Evolutionary conservation across 2,329 filamentous ascomycete genomes (phyloP).

Genomic region (Beauveria asiatica): DNA sequence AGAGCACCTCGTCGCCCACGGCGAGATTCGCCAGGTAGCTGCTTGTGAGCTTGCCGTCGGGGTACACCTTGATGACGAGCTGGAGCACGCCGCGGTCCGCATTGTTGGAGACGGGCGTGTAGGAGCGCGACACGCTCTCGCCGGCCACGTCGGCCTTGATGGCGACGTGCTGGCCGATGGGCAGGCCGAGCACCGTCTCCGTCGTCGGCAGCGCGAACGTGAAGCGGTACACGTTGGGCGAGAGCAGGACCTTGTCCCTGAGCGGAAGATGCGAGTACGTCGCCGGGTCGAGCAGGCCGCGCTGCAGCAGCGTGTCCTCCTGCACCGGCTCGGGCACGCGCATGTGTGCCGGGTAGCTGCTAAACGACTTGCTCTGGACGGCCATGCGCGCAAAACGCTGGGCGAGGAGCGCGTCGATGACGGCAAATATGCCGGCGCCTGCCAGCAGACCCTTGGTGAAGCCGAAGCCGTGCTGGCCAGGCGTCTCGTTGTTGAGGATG

Average conservation of each 20-base stretch:
- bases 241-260: slow-evolving; percentile 27
- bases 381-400: slow-evolving; percentile 24
- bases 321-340: slow-evolving; percentile 30
- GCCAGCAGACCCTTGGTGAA: slow-evolving; percentile 31
- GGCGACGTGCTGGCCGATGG: slow-evolving; percentile 48
- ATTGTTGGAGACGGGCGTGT: slow-evolving; percentile 46
- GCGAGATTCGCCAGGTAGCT: slow-evolving; percentile 38
- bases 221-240: slow-evolving; percentile 37
- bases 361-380: slow-evolving; percentile 24
- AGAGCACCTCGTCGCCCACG: slow-evolving; percentile 39
- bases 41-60: slow-evolving; percentile 40
- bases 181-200: slow-evolving; percentile 40
- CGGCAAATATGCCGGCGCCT: slow-evolving; percentile 25
- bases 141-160: slow-evolving; percentile 40
- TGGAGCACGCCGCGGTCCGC: slow-evolving; percentile 39
- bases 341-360: slow-evolving; percentile 29
- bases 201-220: slow-evolving; percentile 38
- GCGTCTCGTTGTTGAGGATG: slow-evolving; percentile 8
- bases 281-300: slow-evolving; percentile 42
- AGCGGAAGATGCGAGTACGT: slow-evolving; percentile 40
- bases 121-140: slow-evolving; percentile 39
- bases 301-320: slow-evolving; percentile 28
- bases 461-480: slow-evolving; percentile 19
- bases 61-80: slow-evolving; percentile 43
- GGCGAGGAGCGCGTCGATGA: slow-evolving; percentile 22